phyloP scores from a whole-genome alignment of 2,329 filamentous ascomycete species.

The Raffaelea ambrosiae region DNA sequence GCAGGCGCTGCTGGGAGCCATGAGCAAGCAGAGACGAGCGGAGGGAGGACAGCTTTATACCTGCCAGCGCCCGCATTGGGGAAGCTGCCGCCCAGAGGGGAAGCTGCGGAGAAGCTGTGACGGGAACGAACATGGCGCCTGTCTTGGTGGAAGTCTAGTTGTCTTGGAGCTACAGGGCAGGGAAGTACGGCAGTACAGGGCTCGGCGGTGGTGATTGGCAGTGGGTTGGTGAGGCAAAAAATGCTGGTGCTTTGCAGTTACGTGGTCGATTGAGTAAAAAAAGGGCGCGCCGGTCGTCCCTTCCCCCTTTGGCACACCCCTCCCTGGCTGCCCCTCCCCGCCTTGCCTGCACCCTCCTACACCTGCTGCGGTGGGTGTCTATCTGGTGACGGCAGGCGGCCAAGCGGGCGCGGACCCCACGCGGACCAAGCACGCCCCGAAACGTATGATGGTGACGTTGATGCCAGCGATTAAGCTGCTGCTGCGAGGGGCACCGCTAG shows the following conservation, averaged over 20 bases:
- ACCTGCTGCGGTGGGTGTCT: not conserved
- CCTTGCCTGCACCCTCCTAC: not conserved
- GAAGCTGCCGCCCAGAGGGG: not conserved
- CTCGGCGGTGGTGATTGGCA: not conserved
- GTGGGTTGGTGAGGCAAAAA: too few species aligned
- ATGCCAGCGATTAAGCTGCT: not conserved
- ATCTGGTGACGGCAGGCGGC: not conserved
- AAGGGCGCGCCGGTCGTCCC: not conserved
- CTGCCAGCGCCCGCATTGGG: not conserved
- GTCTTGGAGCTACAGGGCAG: not conserved
- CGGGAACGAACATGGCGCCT: not conserved
- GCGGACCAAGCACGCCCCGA: not conserved
- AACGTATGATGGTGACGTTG: not conserved
- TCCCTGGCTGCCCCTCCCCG: too few species aligned
- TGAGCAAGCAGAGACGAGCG: not conserved
- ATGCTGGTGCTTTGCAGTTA: too few species aligned
- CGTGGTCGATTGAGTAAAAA: not conserved
- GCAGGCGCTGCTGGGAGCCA: not conserved
- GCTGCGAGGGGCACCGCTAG: too few species aligned
- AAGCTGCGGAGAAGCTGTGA: slow-evolving; percentile 1
- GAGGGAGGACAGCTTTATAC: slow-evolving; percentile 5
- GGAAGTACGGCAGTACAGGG: not conserved
- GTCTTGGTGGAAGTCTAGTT: not conserved
- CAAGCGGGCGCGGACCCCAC: not conserved
- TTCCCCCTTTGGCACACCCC: too few species aligned